Conservation (phyloP, 1,284 basidiomycete genomes). For the Rhodotorula sp. region DNA sequence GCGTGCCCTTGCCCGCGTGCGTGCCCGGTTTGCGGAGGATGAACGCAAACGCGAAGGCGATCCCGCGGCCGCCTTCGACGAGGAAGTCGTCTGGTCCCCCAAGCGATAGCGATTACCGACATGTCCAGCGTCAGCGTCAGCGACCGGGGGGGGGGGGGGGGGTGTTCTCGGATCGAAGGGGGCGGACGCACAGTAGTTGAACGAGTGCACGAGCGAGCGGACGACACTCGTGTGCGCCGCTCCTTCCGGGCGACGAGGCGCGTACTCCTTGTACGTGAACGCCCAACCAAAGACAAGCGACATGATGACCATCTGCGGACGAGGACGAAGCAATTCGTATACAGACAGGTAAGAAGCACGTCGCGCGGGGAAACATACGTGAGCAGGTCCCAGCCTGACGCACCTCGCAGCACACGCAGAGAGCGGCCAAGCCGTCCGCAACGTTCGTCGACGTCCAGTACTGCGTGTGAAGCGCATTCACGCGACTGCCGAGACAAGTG, state of each 20-base stretch:
- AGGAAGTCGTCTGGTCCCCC: slow-evolving; percentile 67
- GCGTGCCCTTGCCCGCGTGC: slow-evolving; percentile 45
- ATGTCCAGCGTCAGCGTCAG: not conserved
- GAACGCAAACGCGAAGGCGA: slow-evolving; percentile 62
- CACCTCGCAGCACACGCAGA: slow-evolving; percentile 78
- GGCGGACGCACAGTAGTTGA: slow-evolving; percentile 67
- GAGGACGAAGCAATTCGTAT: too few species aligned
- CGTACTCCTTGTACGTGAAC: slow-evolving; percentile 68
- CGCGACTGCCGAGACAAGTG: too few species aligned
- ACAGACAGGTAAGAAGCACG: too few species aligned
- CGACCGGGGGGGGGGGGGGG: too few species aligned
- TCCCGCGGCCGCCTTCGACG: slow-evolving; percentile 61
- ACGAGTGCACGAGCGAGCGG: slow-evolving; percentile 65
- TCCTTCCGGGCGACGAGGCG: slow-evolving; percentile 33
- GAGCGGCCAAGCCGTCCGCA: slow-evolving; percentile 74
- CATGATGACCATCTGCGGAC: slow-evolving; percentile 74
- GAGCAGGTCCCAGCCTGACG: too few species aligned
- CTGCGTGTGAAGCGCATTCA: slow-evolving; percentile 46
- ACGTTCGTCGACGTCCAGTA: slow-evolving; percentile 66
- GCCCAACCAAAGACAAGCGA: slow-evolving; percentile 75
- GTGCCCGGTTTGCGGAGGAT: slow-evolving; percentile 55
- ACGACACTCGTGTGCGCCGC: slow-evolving; percentile 40
- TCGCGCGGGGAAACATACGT: too few species aligned
- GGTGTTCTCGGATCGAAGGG: too few species aligned
- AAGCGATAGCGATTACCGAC: not conserved